Evolutionary conservation across 2,329 filamentous ascomycete genomes (phyloP).

Genomic region (Penicillium verrucosum): DNA sequence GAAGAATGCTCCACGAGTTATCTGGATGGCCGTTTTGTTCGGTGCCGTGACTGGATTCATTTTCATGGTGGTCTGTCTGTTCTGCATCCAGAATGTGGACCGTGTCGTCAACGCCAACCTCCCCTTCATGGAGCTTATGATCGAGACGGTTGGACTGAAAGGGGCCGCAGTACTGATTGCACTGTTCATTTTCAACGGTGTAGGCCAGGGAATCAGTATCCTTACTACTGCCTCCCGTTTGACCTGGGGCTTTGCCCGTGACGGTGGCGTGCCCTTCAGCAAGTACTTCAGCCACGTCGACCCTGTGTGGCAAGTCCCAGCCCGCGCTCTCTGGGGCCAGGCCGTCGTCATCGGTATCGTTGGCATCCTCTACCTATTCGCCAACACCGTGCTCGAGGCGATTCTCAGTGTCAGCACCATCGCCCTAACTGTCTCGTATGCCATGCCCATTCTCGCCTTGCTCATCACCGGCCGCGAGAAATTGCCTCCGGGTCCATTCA

Average conservation of each 20-base stretch:
- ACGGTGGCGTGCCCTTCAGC: constrained; percentile 49
- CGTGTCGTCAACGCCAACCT: constrained; percentile 42
- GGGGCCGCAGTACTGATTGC: constrained; percentile 51
- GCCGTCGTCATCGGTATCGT: constrained; percentile 48
- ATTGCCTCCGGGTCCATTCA: constrained; percentile 47
- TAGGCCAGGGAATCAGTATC: constrained; percentile 53
- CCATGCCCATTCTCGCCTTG: constrained; percentile 50
- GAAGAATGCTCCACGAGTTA: constrained; percentile 51
- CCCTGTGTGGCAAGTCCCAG: constrained; percentile 52
- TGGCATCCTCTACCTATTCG: constrained; percentile 56
- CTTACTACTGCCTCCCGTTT: constrained; percentile 53
- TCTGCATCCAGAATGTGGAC: constrained; percentile 50
- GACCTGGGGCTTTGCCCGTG: constrained; percentile 56
- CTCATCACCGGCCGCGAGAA: constrained; percentile 53
- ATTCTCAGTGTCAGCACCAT: constrained; percentile 57
- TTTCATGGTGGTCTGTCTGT: constrained; percentile 54
- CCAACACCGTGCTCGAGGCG: constrained; percentile 53
- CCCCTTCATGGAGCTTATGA: constrained; percentile 51
- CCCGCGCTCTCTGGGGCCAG: constrained; percentile 53
- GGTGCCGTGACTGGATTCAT: constrained; percentile 51
- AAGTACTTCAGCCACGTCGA: constrained; percentile 48
- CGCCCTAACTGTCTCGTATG: constrained; percentile 53
- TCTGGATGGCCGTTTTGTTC: constrained; percentile 52
- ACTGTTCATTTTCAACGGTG: constrained; percentile 56
- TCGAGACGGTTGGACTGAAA: constrained; percentile 39